Evolutionary conservation across 169 alveolate genomes (phyloP).

Genomic region (Cryptosporidium ryanae): DNA sequence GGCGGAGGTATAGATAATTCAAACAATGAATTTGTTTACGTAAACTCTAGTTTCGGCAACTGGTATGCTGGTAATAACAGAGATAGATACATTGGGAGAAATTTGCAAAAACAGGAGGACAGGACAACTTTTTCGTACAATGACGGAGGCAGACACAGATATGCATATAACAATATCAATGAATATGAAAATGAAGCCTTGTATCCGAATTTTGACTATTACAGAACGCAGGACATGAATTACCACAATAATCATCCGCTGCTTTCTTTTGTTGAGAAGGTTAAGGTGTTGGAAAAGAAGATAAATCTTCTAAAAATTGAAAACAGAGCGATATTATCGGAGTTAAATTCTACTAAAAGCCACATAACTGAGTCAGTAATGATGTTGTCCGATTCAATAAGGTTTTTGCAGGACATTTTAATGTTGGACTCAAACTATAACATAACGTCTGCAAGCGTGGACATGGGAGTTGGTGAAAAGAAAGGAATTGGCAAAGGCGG

Average conservation of each 20-base stretch:
- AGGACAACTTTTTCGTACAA: neutral
- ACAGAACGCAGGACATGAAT: neutral
- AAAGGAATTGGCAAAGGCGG: neutral
- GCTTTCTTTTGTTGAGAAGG: slow-evolving; percentile 40
- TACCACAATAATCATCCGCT: slow-evolving; percentile 40
- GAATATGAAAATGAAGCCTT: neutral
- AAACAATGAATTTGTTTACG: neutral
- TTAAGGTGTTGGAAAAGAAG: slow-evolving; percentile 47
- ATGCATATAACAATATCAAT: slow-evolving; percentile 2
- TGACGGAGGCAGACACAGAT: too few species aligned
- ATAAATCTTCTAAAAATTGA: slow-evolving; percentile 10
- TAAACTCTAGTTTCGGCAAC: neutral
- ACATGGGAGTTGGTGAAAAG: neutral
- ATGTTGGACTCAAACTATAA: slow-evolving; percentile 37
- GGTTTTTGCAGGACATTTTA: slow-evolving; percentile 37
- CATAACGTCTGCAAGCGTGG: neutral
- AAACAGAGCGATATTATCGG: neutral
- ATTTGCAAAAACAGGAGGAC: neutral
- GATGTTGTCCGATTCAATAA: slow-evolving; percentile 23
- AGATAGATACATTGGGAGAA: neutral
- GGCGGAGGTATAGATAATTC: neutral
- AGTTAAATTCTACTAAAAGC: slow-evolving; percentile 11
- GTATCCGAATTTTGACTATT: neutral
- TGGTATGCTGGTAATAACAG: neutral
- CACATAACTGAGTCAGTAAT: slow-evolving; percentile 13